phyloP scores from a whole-genome alignment of 257 asterid species.

The Solanum habrochaites region DNA sequence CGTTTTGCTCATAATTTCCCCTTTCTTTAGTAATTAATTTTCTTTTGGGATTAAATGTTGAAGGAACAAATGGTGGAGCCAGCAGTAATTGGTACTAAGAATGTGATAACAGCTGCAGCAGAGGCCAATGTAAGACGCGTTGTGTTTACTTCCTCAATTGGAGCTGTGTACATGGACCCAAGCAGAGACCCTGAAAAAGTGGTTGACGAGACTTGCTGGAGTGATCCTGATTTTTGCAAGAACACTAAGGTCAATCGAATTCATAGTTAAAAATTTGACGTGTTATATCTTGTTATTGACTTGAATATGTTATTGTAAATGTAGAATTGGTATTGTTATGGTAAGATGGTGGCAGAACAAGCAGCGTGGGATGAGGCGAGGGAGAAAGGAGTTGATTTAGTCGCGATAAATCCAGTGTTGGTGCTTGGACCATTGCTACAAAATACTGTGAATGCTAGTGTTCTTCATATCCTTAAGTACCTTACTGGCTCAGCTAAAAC shows the following conservation, averaged over 20 bases:
- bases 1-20: neutral
- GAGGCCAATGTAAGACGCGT: slow-evolving; percentile 72
- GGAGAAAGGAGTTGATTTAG: slow-evolving; percentile 47
- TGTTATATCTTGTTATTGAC: neutral
- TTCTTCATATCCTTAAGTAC: slow-evolving; percentile 72
- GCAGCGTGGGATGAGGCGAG: slow-evolving; percentile 56
- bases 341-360: slow-evolving; percentile 58
- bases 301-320: neutral
- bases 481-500: slow-evolving; percentile 81
- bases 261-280: neutral
- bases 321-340: slow-evolving; percentile 66
- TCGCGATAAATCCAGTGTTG: slow-evolving; percentile 53
- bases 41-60: neutral
- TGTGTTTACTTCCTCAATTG: slow-evolving; percentile 83
- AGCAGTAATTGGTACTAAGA: slow-evolving; percentile 66
- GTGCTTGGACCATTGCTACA: slow-evolving; percentile 59
- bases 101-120: slow-evolving; percentile 79
- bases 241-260: slow-evolving; percentile 34
- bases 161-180: slow-evolving; percentile 90
- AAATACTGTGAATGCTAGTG: slow-evolving; percentile 59
- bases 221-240: slow-evolving; percentile 51
- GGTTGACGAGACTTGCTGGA: slow-evolving; percentile 66
- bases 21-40: neutral
- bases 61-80: slow-evolving; percentile 99
- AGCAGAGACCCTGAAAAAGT: slow-evolving; percentile 47